Evolutionary conservation across 1,284 basidiomycete genomes (phyloP).

Genomic region (Marasmius oreades): DNA sequence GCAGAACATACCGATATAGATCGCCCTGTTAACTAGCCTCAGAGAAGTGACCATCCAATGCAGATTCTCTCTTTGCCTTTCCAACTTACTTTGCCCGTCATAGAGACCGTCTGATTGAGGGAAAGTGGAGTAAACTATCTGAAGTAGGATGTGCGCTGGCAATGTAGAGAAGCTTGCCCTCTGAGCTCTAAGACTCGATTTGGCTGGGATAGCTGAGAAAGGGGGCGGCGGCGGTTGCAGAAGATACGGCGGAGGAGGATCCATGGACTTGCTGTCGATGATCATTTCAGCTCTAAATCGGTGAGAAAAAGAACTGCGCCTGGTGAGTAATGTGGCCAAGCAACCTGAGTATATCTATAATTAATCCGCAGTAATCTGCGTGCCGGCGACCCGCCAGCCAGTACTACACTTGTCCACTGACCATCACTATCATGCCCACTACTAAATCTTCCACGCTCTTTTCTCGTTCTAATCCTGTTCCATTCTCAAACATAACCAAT

Average conservation of each 20-base stretch:
- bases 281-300: constrained; percentile 5
- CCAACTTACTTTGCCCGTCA: constrained; percentile 29
- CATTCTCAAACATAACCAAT: constrained; percentile 3
- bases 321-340: neutral
- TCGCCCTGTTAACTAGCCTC: constrained; percentile 43
- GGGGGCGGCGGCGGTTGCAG: constrained; percentile 13
- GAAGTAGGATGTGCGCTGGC: constrained; percentile 47
- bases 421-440: neutral
- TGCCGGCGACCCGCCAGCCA: too few relatives aligned
- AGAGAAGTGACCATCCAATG: constrained; percentile 49
- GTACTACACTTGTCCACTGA: neutral
- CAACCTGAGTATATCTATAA: neutral
- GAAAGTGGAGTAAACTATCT: constrained; percentile 50
- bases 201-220: constrained; percentile 8
- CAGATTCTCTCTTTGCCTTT: constrained; percentile 41
- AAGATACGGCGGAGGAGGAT: constrained; percentile 16
- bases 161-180: constrained; percentile 31
- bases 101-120: constrained; percentile 29
- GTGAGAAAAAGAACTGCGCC: neutral
- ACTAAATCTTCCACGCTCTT: neutral
- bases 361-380: neutral
- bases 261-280: constrained; percentile 14
- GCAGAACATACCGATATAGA: constrained; percentile 44
- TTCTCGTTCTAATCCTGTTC: neutral
- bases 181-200: neutral